These are phyloP conservation scores for Wallacemonas sp. DNA, from an alignment of 208 protist species.

Conservation along the genomic window DNA sequence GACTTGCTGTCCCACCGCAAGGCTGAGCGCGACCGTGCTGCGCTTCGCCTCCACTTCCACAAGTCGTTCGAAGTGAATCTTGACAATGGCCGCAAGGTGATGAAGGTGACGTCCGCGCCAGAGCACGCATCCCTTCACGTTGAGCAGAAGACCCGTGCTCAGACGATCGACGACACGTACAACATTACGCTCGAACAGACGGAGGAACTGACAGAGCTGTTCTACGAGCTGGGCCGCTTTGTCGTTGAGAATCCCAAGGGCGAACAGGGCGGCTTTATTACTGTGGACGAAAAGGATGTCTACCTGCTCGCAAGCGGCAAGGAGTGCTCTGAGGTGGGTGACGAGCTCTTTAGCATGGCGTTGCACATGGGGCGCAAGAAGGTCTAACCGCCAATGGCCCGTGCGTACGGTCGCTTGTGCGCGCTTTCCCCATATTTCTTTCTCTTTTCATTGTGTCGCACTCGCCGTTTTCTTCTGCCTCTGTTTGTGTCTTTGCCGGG, in stretches of 20 bases:
- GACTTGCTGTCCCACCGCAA: conserved; percentile 82
- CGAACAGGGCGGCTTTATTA: conserved; percentile 78
- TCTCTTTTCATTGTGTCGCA: too few species aligned
- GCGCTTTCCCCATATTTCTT: too few species aligned
- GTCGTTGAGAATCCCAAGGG: conserved; percentile 73
- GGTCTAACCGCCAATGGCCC: neutral
- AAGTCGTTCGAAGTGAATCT: conserved; percentile 79
- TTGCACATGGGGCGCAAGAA: conserved; percentile 43
- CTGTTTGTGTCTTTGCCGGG: neutral
- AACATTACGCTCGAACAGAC: conserved; percentile 62
- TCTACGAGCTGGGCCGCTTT: conserved; percentile 83
- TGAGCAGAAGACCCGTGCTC: conserved; percentile 63
- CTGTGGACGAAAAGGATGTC: conserved; percentile 80
- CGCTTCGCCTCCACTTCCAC: conserved; percentile 70
- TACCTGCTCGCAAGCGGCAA: conserved; percentile 64
- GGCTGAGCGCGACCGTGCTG: conserved; percentile 73
- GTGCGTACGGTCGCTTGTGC: too few species aligned
- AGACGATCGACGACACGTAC: conserved; percentile 60
- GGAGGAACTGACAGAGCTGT: conserved; percentile 78
- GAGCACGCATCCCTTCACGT: conserved; percentile 72
- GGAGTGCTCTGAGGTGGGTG: conserved; percentile 72
- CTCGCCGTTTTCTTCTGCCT: too few species aligned
- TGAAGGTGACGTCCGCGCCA: conserved; percentile 52
- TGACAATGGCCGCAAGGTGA: conserved; percentile 72
- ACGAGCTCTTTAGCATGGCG: conserved; percentile 82